A percentile compares a stretch with the other conserved stretches of the same genome.
These are phyloP conservation scores for Dothistroma septosporum DNA, from an alignment of 2,329 filamentous ascomycete species.

Conservation along the genomic window DNA sequence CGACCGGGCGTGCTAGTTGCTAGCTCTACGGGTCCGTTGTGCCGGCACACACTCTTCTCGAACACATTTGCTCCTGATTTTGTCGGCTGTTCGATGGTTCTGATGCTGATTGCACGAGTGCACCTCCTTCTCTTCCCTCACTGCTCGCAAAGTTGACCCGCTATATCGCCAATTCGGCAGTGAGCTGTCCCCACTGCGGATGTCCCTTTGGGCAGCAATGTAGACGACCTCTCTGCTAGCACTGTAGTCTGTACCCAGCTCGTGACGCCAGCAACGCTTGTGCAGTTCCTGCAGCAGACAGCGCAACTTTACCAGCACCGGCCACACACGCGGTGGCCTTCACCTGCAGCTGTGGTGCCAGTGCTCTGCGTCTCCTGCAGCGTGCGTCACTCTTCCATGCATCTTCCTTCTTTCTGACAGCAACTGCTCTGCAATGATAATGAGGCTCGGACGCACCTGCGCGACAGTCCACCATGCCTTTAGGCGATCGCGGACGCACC, in stretches of 20 bases:
- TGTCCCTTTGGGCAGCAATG: neutral
- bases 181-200: neutral
- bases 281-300: constrained; percentile 7
- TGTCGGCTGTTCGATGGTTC: neutral
- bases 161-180: neutral
- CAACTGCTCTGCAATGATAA: neutral
- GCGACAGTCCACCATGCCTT: too few relatives aligned
- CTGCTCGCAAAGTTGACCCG: neutral
- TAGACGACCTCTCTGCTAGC: neutral
- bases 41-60: neutral
- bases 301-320: constrained; percentile 3
- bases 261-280: neutral
- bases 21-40: neutral
- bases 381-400: neutral
- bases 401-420: neutral
- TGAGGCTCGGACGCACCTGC: too few relatives aligned
- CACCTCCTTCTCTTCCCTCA: too few relatives aligned
- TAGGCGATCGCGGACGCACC: neutral
- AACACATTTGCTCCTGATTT: neutral
- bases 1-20: neutral
- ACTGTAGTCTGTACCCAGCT: neutral
- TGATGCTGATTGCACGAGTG: neutral
- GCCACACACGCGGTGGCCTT: neutral
- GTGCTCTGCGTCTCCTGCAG: constrained; percentile 2
- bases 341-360: constrained; percentile 1